phyloP scores from a whole-genome alignment of 2,329 filamentous ascomycete species.

The Clonostachys rhizophaga region DNA sequence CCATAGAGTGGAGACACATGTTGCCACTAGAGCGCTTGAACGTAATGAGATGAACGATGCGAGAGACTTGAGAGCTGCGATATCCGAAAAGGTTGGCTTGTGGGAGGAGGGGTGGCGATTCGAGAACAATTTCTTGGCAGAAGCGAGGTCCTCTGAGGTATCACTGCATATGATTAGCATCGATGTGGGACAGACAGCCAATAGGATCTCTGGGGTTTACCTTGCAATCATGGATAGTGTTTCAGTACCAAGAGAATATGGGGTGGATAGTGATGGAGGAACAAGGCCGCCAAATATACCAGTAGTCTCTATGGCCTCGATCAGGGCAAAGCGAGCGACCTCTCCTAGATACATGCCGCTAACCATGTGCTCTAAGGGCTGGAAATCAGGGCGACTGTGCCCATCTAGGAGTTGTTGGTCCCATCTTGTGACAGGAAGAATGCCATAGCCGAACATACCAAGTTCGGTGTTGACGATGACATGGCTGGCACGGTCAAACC shows the following conservation, averaged over 20 bases:
- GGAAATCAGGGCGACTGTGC: slow-evolving; percentile 54
- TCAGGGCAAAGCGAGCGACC: slow-evolving; percentile 50
- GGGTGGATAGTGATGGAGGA: slow-evolving; percentile 43
- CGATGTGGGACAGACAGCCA: neutral
- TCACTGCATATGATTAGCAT: slow-evolving; percentile 1
- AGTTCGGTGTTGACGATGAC: slow-evolving; percentile 65
- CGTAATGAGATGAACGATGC: slow-evolving; percentile 51
- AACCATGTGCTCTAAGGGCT: slow-evolving; percentile 58
- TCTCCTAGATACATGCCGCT: slow-evolving; percentile 65
- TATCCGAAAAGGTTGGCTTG: slow-evolving; percentile 36
- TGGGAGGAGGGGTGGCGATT: slow-evolving; percentile 41
- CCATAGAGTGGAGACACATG: slow-evolving; percentile 56
- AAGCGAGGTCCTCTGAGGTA: slow-evolving; percentile 18
- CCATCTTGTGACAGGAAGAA: slow-evolving; percentile 58
- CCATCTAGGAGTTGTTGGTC: slow-evolving; percentile 45
- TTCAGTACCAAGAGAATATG: slow-evolving; percentile 57
- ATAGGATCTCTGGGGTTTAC: slow-evolving; percentile 26
- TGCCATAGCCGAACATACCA: slow-evolving; percentile 58
- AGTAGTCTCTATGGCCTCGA: slow-evolving; percentile 52
- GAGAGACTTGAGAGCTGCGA: slow-evolving; percentile 46
- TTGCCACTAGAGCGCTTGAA: slow-evolving; percentile 54
- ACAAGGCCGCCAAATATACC: slow-evolving; percentile 52
- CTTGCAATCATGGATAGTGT: slow-evolving; percentile 52
- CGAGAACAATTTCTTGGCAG: slow-evolving; percentile 42
- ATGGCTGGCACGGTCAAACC: slow-evolving; percentile 54